phyloP scores from a whole-genome alignment of 169 alveolate genomes.

The Perkinsus chesapeaki region DNA sequence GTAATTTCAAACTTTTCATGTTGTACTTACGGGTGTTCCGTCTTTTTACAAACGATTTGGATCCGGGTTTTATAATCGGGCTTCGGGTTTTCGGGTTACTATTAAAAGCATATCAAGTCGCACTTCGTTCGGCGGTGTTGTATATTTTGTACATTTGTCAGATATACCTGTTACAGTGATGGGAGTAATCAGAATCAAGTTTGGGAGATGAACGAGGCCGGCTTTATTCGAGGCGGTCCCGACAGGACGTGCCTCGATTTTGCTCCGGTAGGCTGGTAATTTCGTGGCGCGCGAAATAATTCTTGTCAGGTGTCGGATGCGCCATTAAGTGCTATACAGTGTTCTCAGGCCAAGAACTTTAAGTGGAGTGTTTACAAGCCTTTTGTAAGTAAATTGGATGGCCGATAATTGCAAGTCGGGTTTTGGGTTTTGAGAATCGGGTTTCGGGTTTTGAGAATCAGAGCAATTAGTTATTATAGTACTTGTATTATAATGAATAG shows the following conservation, averaged over 20 bases:
- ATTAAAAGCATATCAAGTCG: neutral
- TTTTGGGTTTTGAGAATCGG: neutral
- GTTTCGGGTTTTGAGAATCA: neutral
- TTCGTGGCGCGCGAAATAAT: neutral
- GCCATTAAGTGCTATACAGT: neutral
- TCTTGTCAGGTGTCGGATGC: neutral
- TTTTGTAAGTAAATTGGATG: neutral
- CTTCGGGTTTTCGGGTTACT: neutral
- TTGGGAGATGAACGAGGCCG: neutral
- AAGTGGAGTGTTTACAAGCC: neutral
- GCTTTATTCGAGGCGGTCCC: neutral
- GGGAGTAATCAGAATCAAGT: neutral
- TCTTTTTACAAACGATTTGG: no score
- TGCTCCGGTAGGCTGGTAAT: neutral
- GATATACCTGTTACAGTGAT: neutral
- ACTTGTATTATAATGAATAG: no score
- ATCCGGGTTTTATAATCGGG: neutral
- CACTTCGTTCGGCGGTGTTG: neutral
- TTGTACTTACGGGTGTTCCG: neutral
- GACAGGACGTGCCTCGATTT: neutral
- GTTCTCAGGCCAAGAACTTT: neutral
- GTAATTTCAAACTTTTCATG: neutral
- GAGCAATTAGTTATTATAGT: no score
- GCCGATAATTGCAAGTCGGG: neutral
- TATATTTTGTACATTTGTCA: neutral